These are phyloP conservation scores for Dactylellina haptotyla DNA, from an alignment of 2,329 filamentous ascomycete genomes.

Conservation along the genomic window DNA sequence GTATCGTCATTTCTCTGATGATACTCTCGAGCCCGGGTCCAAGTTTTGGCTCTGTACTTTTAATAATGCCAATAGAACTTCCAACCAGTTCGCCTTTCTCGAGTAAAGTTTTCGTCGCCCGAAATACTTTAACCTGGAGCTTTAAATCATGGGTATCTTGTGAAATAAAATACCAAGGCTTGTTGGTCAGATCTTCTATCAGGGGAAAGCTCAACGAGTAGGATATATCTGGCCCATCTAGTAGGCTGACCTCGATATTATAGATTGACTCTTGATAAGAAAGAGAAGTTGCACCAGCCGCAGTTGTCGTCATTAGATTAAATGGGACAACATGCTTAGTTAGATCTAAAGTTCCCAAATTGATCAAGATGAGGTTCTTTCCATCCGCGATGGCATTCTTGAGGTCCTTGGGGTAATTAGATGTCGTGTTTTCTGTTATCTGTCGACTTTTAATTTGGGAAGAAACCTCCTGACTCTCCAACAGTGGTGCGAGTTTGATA, in stretches of 20 bases:
- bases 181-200: neutral
- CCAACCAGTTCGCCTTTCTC: conserved; percentile 82
- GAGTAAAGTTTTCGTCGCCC: conserved; percentile 63
- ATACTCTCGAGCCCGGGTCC: conserved; percentile 77
- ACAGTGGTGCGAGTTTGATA: neutral
- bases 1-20: conserved; percentile 94
- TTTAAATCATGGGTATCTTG: neutral
- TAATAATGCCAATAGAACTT: conserved; percentile 84
- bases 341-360: conserved; percentile 2
- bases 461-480: neutral
- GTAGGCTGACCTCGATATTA: neutral
- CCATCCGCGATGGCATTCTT: neutral
- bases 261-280: neutral
- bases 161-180: neutral
- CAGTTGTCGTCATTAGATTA: neutral
- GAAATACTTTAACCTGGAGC: neutral
- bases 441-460: neutral
- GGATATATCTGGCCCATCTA: neutral
- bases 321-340: neutral
- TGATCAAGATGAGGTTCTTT: neutral
- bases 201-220: neutral
- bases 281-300: neutral
- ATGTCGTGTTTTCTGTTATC: neutral
- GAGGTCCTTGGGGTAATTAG: neutral
- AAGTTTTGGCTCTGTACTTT: conserved; percentile 80